Evolutionary conservation across 1,284 basidiomycete species (phyloP).

Genomic region (Paramarasmius palmivorus): DNA sequence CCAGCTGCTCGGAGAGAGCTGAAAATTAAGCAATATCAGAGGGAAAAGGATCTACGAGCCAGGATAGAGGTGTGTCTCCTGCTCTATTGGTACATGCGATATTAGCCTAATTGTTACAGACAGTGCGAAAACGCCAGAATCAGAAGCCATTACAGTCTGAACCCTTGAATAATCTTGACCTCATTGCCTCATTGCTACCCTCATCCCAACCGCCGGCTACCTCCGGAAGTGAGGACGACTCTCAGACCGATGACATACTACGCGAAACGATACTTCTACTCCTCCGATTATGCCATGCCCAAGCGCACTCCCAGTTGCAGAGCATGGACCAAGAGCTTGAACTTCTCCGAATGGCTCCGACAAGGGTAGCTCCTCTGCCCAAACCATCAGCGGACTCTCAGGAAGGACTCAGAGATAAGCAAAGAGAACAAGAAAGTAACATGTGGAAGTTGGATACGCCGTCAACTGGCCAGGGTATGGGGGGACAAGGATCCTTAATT

Average conservation of each 20-base stretch:
- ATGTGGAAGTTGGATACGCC: constrained; percentile 81
- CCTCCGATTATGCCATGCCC: constrained; percentile 72
- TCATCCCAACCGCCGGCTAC: constrained; percentile 17
- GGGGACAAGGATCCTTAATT: constrained; percentile 66
- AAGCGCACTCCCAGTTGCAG: constrained; percentile 69
- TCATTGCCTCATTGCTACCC: constrained; percentile 62
- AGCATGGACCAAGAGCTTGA: constrained; percentile 76
- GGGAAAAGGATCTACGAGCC: constrained; percentile 76
- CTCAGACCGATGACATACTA: constrained; percentile 61
- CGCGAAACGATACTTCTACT: constrained; percentile 71
- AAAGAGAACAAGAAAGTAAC: constrained; percentile 44
- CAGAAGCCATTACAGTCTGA: constrained; percentile 36
- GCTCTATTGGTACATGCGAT: constrained; percentile 1
- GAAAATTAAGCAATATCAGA: constrained; percentile 87
- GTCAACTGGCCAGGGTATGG: constrained; percentile 29
- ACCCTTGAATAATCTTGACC: constrained; percentile 51
- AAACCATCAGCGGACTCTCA: constrained; percentile 18
- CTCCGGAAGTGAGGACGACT: constrained; percentile 55
- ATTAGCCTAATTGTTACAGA: constrained; percentile 33
- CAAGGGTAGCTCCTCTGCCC: constrained; percentile 32
- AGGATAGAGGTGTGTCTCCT: constrained; percentile 61
- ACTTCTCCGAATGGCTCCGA: constrained; percentile 62
- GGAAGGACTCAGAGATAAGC: constrained; percentile 37
- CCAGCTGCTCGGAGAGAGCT: constrained; percentile 74
- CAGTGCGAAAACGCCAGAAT: constrained; percentile 51